Evolutionary conservation across 495 filamentous ascomycete species (phyloP), one percentile per base, ranked within the genome.

Genomic region (Trypethelium eluteriae): DNA sequence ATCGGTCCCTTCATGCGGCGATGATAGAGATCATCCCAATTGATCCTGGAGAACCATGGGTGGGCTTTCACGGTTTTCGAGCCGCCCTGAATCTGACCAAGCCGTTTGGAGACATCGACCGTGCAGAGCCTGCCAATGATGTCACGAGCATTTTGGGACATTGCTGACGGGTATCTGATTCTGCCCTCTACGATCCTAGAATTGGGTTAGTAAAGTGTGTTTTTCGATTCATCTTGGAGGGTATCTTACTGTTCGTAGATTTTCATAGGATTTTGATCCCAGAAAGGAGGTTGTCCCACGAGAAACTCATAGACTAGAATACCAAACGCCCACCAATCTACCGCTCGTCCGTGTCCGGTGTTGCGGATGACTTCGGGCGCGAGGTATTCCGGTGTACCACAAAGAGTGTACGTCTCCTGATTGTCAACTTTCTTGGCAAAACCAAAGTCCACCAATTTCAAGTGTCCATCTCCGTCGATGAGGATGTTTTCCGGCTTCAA

Each of bases 261-360:
- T 73, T 94, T 92, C 73, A 97, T 94, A 0, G 93, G 92, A 70
- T 94, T 96, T 63, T 91, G 86, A 74, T 96, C 90, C 90, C 93
- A 98, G 76, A 98, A 98, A 2, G 94, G 94, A 5, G 94, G 94
- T 72, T 96, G 95, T 44, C 94, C 94, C 2, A 94, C 92, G 36
- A 97, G 80, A 72, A 98, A 96, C 74, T 98, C 94, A 75, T 95
- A 98, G 64, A 97, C 91, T 62, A 98, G 77, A 69, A 98, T 96
- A 5, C 94, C 94, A 68, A 98, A 81, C 6, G 94, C 95, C 94
- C 94, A 98, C 94, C 94, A 98, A 77, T 98, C 94, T n/a, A 98
- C 94, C 0, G 94, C 93, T 44, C 90, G 91, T 38, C 90, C 92
- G 74, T 98, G 94, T 77, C 81, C 81, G 73, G 92, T 93, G 75